These are phyloP conservation scores for Solanum sitiens DNA, from an alignment of 257 asterid genomes.

Conservation along the genomic window DNA sequence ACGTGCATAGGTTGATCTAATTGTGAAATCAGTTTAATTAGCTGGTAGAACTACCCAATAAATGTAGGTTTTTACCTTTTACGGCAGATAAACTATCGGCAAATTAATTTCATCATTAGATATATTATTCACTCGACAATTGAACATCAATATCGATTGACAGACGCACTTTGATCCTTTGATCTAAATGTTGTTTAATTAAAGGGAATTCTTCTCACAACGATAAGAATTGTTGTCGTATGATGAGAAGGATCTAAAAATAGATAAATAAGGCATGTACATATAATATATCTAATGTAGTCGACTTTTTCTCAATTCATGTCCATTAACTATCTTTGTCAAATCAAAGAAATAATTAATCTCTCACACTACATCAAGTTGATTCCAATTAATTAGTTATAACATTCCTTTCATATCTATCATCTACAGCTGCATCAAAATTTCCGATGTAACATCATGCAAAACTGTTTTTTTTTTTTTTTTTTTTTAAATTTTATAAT, in stretches of 20 bases:
- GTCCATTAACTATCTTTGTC: neutral
- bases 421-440: neutral
- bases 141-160: neutral
- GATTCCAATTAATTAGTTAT: neutral
- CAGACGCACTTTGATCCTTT: neutral
- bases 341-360: neutral
- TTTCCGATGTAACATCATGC: neutral
- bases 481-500: neutral
- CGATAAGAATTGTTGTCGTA: neutral
- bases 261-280: neutral
- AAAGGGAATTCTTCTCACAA: neutral
- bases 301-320: neutral
- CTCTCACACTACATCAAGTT: neutral
- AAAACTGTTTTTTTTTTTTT: neutral
- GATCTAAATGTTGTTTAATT: neutral
- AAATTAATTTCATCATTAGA: neutral
- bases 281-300: neutral
- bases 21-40: neutral
- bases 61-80: neutral
- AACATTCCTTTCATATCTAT: neutral
- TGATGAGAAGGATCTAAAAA: fast-evolving
- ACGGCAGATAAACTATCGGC: neutral
- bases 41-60: neutral
- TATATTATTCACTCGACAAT: neutral
- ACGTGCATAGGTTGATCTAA: neutral